phyloP scores from a whole-genome alignment of 345 rosid species.

The Atalantia buxifolia region DNA sequence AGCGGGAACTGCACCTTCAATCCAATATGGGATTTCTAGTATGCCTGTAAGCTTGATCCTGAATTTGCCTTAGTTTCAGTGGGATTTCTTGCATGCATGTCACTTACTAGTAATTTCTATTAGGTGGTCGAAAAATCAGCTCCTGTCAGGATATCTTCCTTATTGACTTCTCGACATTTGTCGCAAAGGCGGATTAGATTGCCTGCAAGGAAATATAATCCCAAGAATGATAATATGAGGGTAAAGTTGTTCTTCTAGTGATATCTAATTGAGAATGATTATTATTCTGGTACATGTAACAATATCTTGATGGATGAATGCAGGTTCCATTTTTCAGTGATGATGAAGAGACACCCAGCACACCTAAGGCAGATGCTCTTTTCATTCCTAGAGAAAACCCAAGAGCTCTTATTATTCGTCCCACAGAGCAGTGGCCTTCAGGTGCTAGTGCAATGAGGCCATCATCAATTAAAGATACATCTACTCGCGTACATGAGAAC shows the following conservation, averaged over 20 bases:
- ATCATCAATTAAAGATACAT: slow-evolving; percentile 42
- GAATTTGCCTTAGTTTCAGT: not conserved
- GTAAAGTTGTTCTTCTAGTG: slow-evolving; percentile 29
- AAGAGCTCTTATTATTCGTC: slow-evolving; percentile 72
- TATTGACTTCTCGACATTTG: slow-evolving; percentile 77
- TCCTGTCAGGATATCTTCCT: slow-evolving; percentile 69
- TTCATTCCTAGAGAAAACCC: slow-evolving; percentile 94
- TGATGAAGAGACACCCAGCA: slow-evolving; percentile 71
- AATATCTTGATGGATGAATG: slow-evolving; percentile 20
- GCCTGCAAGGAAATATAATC: slow-evolving; percentile 78
- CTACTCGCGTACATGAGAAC: slow-evolving; percentile 38
- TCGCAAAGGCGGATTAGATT: slow-evolving; percentile 68
- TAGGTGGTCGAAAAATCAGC: slow-evolving; percentile 86
- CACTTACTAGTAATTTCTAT: not conserved
- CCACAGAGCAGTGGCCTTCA: slow-evolving; percentile 50
- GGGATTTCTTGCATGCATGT: not conserved
- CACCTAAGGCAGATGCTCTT: slow-evolving; percentile 88
- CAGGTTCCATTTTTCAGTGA: slow-evolving; percentile 91
- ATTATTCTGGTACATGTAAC: not conserved
- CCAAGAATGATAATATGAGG: slow-evolving; percentile 66
- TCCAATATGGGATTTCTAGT: slow-evolving; percentile 90
- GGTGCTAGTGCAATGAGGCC: slow-evolving; percentile 47
- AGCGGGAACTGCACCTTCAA: slow-evolving; percentile 66
- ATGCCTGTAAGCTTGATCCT: slow-evolving; percentile 60
- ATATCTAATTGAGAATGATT: not conserved